These are phyloP conservation scores for Linderniella brevidens DNA, from an alignment of 257 asterid species.

Conservation along the genomic window DNA sequence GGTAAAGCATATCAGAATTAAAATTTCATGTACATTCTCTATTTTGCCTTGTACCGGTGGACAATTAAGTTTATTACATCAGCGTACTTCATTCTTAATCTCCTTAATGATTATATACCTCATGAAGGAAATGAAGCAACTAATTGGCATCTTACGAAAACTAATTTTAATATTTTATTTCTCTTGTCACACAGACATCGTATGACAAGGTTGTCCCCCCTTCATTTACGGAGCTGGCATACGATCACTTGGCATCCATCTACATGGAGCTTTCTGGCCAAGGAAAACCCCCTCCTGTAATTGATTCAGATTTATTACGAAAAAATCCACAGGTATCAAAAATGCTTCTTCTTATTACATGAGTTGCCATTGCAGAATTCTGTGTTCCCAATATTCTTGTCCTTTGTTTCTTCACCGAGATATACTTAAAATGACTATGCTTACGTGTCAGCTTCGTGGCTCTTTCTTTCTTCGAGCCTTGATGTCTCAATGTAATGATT, in stretches of 20 bases:
- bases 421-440: too few species aligned
- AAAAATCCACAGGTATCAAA: constrained; percentile 56
- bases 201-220: constrained; percentile 57
- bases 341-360: constrained; percentile 7
- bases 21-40: not conserved
- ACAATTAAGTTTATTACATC: too few species aligned
- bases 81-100: too few species aligned
- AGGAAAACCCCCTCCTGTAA: constrained; percentile 54
- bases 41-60: not conserved
- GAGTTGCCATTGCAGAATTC: constrained; percentile 8
- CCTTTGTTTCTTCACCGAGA: not conserved
- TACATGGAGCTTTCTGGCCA: constrained; percentile 41
- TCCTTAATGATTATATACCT: too few species aligned
- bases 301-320: constrained; percentile 59
- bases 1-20: constrained; percentile 19
- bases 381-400: not conserved
- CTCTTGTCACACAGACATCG: constrained; percentile 39
- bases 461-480: too few species aligned
- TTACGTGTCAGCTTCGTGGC: too few species aligned
- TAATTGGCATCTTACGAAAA: too few species aligned
- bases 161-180: too few species aligned
- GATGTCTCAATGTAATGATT: not conserved
- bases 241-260: constrained; percentile 38
- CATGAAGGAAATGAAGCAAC: too few species aligned
- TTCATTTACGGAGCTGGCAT: constrained; percentile 49